Conservation (phyloP, 202 grass and related monocot genomes). For the Panicum hallii region DNA sequence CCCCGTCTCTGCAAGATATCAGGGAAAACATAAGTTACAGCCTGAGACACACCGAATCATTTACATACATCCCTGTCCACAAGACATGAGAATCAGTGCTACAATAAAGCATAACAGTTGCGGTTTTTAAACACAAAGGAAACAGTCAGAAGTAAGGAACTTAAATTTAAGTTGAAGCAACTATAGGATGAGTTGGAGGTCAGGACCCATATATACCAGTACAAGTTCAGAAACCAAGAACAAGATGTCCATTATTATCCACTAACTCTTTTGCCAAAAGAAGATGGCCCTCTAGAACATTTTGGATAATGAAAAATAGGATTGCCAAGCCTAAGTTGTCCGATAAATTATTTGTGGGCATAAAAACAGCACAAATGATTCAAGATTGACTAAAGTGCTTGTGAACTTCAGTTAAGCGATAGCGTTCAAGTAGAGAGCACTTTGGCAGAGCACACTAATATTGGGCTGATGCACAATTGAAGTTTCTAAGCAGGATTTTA, state of each 20-base stretch:
- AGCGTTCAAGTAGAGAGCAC: constrained; percentile 14
- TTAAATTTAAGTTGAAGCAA: background rate
- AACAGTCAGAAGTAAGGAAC: background rate
- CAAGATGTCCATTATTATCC: background rate
- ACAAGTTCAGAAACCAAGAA: background rate
- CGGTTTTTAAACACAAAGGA: background rate
- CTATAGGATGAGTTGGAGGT: background rate
- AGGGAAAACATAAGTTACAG: constrained; percentile 40
- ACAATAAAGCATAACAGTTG: background rate
- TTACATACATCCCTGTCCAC: background rate
- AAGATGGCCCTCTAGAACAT: background rate
- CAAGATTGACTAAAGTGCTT: background rate
- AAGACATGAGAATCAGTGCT: background rate
- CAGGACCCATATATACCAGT: background rate
- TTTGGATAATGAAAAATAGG: background rate
- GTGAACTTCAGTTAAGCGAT: background rate
- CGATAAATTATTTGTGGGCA: background rate
- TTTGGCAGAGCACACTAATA: background rate
- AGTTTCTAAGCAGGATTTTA: background rate
- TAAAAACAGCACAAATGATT: background rate
- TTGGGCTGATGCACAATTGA: background rate
- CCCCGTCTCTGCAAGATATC: constrained; percentile 67
- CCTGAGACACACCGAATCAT: background rate
- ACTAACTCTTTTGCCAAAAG: background rate
- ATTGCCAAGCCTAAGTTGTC: background rate